These are phyloP conservation scores for Geotrichum carabidarum DNA, from an alignment of 1,139 yeast species.

Conservation along the genomic window DNA sequence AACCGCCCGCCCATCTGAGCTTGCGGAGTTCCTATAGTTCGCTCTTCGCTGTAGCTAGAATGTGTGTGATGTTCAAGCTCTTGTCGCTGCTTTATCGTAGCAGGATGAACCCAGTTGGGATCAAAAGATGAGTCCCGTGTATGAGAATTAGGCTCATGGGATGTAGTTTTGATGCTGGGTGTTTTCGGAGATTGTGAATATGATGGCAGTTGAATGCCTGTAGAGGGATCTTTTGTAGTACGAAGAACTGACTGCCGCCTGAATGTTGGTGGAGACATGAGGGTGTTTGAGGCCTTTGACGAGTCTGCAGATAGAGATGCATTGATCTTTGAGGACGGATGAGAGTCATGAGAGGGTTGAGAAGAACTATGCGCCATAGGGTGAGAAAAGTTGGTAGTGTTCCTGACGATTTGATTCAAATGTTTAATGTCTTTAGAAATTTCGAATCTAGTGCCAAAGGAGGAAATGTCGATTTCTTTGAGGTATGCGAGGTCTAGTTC, in stretches of 20 bases:
- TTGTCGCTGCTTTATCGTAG: conserved; percentile 12
- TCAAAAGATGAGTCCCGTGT: conserved; percentile 28
- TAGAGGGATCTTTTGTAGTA: conserved; percentile 4
- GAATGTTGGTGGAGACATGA: conserved; percentile 16
- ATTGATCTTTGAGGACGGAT: background rate
- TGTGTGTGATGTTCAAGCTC: background rate
- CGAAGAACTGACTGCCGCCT: conserved; percentile 18
- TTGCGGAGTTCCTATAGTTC: conserved; percentile 6
- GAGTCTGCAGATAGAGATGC: conserved; percentile 2
- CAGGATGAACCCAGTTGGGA: conserved; percentile 29
- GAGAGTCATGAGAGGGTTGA: background rate
- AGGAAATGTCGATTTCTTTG: conserved; percentile 84
- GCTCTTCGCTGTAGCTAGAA: background rate
- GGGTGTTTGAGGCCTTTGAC: background rate
- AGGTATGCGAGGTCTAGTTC: conserved; percentile 81
- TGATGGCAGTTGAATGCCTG: background rate
- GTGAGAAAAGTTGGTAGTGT: conserved; percentile 15
- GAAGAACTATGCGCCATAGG: conserved; percentile 7
- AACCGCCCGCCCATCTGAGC: conserved; percentile 15
- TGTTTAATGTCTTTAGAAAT: conserved; percentile 83
- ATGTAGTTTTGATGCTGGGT: background rate
- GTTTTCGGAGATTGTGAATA: background rate
- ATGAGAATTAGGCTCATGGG: conserved; percentile 10
- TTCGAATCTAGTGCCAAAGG: conserved; percentile 94
- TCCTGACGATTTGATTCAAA: conserved; percentile 34